Evolutionary conservation across 768 basidiomycete species (phyloP), one percentile per base, ranked within the genome.

Genomic region (Lactarius sanguifluus): DNA sequence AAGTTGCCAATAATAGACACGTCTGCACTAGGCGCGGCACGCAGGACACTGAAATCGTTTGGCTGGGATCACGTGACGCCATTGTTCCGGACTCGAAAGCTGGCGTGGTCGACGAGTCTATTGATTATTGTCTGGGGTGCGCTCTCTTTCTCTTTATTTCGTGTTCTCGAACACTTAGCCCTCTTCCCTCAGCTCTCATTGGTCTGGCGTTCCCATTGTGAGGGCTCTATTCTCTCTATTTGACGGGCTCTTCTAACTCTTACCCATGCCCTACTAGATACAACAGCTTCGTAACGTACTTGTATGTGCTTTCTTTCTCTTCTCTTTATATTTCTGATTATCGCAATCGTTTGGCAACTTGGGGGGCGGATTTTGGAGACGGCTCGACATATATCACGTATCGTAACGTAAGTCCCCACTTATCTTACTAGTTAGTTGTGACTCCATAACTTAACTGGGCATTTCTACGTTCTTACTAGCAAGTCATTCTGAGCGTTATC

Each of bases 161-260:
- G 10, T 32, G 3, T 47, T 54, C 25, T n/a, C 30, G 13, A 3
- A 52, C 43, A 8, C 41, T 62, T 52, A 12, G 1, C n/a, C 30
- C 9, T 52, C 30, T 40, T 28, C 36, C 66, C 12, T 69, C 69
- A 90, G 89, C 85, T 1, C 78, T 92, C 54, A 92, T 92, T 65
- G 91, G 90, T 7, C 81, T 92, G 15, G 90, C 90, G 2, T 91
- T 87, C 69, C 89, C 90, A 18, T 75, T 92, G 78, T 87, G 69
- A 75, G 81, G 74, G 15, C 57, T 20, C 59, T 13, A 28, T n/a
- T 62, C 8, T 47, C 36, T 32, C 40, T 10, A 25, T 47, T 30
- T 13, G 28, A 23, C 28, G 23, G 52, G 50, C 25, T 30, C 43
- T 40, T 36, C n/a, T 50, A 9, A 61, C 61, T 68, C 18, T 59